Percentiles rank a stretch among this genome's conserved stretches.
Evolutionary conservation across 805 yeast species (phyloP).

Genomic region (Clavispora carvajalis): DNA sequence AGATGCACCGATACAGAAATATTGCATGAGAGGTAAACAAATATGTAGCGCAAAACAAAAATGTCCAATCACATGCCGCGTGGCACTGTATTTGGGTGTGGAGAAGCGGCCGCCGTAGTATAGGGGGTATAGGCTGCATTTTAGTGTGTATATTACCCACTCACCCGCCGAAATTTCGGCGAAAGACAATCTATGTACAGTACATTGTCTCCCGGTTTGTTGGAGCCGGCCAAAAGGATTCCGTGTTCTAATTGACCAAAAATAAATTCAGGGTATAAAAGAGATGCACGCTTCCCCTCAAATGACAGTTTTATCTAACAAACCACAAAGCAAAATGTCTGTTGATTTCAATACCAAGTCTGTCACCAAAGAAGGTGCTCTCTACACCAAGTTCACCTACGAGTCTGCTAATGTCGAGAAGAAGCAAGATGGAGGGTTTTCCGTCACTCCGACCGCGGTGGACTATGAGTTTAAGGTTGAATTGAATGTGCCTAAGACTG

Average conservation of each 20-base stretch:
- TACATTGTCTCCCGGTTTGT: not conserved
- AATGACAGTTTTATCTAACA: not conserved
- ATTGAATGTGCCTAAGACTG: slow-evolving; percentile 75
- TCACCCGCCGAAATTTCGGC: slow-evolving; percentile 18
- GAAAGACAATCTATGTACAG: slow-evolving; percentile 8
- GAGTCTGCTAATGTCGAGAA: slow-evolving; percentile 70
- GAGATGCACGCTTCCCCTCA: too few species aligned
- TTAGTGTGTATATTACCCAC: slow-evolving; percentile 3
- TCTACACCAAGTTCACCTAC: slow-evolving; percentile 61
- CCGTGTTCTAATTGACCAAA: too few species aligned
- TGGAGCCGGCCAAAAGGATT: not conserved
- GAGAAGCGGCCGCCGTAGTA: not conserved
- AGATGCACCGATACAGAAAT: not conserved
- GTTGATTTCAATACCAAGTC: slow-evolving; percentile 33
- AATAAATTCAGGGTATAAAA: too few species aligned
- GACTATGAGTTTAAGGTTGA: slow-evolving; percentile 86
- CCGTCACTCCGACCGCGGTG: slow-evolving; percentile 64
- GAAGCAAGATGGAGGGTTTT: slow-evolving; percentile 44
- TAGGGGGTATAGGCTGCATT: not conserved
- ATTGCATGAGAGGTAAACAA: not conserved
- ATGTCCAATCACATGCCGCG: not conserved
- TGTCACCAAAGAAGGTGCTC: slow-evolving; percentile 43
- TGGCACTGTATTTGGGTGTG: not conserved
- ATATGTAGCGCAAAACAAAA: not conserved
- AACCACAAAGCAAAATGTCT: slow-evolving; percentile 8